Evolutionary conservation across 2,329 filamentous ascomycete genomes (phyloP).

Genomic region (Paecilomyces variotii): DNA sequence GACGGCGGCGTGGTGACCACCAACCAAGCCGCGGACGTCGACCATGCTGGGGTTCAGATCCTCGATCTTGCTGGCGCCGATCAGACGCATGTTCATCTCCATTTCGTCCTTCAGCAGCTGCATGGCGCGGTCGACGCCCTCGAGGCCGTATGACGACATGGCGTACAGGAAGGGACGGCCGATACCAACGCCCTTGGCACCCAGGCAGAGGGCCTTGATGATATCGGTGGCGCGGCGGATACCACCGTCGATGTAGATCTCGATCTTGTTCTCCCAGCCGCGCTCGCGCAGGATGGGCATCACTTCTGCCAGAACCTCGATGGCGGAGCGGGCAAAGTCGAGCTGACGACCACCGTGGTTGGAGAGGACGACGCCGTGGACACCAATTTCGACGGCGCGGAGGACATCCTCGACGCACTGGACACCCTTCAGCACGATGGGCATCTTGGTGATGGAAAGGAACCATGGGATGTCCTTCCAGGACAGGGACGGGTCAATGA

Average conservation of each 20-base stretch:
- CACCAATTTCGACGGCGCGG: slow-evolving; percentile 69
- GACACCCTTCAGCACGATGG: slow-evolving; percentile 92
- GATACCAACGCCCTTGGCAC: slow-evolving; percentile 86
- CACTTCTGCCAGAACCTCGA: slow-evolving; percentile 88
- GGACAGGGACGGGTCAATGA: slow-evolving; percentile 88
- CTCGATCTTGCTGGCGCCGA: slow-evolving; percentile 66
- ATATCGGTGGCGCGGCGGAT: slow-evolving; percentile 87
- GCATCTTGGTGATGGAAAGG: slow-evolving; percentile 80
- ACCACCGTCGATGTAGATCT: slow-evolving; percentile 87
- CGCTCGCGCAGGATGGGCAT: slow-evolving; percentile 75
- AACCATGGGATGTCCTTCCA: slow-evolving; percentile 98
- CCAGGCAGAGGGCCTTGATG: slow-evolving; percentile 87
- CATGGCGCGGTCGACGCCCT: slow-evolving; percentile 87
- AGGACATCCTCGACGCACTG: slow-evolving; percentile 94
- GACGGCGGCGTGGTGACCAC: slow-evolving; percentile 50
- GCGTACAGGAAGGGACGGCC: slow-evolving; percentile 92
- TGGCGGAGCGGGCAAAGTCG: slow-evolving; percentile 78
- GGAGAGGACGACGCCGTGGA: slow-evolving; percentile 84
- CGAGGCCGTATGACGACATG: slow-evolving; percentile 83
- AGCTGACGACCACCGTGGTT: slow-evolving; percentile 95
- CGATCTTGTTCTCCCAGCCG: slow-evolving; percentile 67
- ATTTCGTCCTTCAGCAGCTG: slow-evolving; percentile 90
- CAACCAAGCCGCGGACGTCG: slow-evolving; percentile 62
- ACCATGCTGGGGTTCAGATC: slow-evolving; percentile 75
- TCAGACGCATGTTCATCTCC: slow-evolving; percentile 97